Evolutionary conservation across 371 early-diverging fungal species (phyloP).

Genomic region (Cokeromyces recurvatus): DNA sequence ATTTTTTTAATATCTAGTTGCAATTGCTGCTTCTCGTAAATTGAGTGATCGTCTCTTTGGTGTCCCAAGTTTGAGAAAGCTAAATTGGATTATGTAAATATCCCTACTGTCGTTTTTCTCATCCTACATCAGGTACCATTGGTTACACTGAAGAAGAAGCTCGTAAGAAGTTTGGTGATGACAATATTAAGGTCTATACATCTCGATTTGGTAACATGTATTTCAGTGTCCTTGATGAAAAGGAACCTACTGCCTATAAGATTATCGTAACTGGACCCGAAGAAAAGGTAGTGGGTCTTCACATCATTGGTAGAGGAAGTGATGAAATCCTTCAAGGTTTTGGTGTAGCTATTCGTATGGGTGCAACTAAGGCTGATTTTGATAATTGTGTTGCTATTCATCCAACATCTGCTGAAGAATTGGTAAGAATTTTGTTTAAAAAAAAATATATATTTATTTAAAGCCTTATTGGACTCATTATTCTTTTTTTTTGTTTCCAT

Average conservation of each 20-base stretch:
- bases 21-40: slow-evolving; percentile 92
- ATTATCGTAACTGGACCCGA: slow-evolving; percentile 77
- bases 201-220: slow-evolving; percentile 91
- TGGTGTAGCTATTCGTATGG: slow-evolving; percentile 80
- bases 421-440: slow-evolving; percentile 24
- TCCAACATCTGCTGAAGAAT: slow-evolving; percentile 94
- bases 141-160: slow-evolving; percentile 90
- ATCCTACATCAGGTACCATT: slow-evolving; percentile 82
- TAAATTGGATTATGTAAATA: slow-evolving; percentile 86
- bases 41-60: slow-evolving; percentile 88
- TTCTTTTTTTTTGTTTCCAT: too few relatives aligned
- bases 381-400: slow-evolving; percentile 95
- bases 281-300: slow-evolving; percentile 95
- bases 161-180: slow-evolving; percentile 65
- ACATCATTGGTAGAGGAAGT: slow-evolving; percentile 84
- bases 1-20: slow-evolving; percentile 36
- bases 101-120: slow-evolving; percentile 96
- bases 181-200: slow-evolving; percentile 74
- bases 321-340: slow-evolving; percentile 96
- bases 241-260: slow-evolving; percentile 88
- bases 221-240: slow-evolving; percentile 82
- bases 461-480: too few relatives aligned
- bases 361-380: slow-evolving; percentile 93
- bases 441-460: too few relatives aligned
- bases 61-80: slow-evolving; percentile 64